Evolutionary conservation across 805 yeast species (phyloP), one percentile per base, ranked within the genome.

Genomic region (Candida krabiensis): DNA sequence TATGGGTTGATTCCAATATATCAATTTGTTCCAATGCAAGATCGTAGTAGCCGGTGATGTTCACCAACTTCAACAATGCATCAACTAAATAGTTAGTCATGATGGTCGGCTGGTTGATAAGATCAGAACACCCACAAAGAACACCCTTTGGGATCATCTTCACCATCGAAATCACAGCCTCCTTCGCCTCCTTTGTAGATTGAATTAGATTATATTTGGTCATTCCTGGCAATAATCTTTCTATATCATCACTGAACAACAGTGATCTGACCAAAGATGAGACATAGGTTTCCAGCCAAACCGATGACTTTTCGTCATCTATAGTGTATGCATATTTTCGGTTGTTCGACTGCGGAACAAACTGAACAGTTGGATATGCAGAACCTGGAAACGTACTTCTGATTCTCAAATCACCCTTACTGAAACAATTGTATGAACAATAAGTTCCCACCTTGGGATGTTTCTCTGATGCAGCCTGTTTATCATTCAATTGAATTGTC

Each of bases 401-500:
- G 50, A 88, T 78, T 15, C 96, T 70, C 27, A 90, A 64, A 58
- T 91, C 99, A 4, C 83, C 73, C 38, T 73, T 73, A 26, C 79
- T 67, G 53, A 93, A 86, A 14, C 83, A 71, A 60, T 93, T 90
- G 65, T 80, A 87, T 12, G 80, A 62, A 58, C 88, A 83, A 47
- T 71, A 79, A 0, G 87, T 80, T 16, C 74, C 74, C 31, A 73
- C 43, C 19, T 46, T 46, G 3, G 60, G 58, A 35, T 58, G 64
- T 43, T 50, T 62, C 45, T 40, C 54, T 13, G 55, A 52, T 22
- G 58, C 55, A 11, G 41, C 26, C 5, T 37, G 32, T 33, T 46
- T 46, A 34, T 55, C 60, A 41, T 73, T 77, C 19, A 71, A 46
- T 39, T 57, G 60, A 6, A 59, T 50, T 3, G 79, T 75, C 35